Percentiles rank a stretch among this genome's conserved stretches.
phyloP scores from a whole-genome alignment of 345 rosid species.

The Lumnitzera racemosa region DNA sequence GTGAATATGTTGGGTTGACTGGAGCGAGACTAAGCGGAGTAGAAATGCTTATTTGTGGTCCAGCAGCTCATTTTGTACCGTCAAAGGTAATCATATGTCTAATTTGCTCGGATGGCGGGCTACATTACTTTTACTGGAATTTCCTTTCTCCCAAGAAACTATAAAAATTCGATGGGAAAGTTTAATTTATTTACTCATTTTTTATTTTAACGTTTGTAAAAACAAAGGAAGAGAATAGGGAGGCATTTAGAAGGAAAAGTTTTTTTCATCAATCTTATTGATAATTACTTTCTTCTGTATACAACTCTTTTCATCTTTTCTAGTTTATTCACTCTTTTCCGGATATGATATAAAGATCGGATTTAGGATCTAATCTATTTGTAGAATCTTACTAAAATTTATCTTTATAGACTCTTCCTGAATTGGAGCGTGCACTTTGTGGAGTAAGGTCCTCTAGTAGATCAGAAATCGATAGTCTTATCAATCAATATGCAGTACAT shows the following conservation, averaged over 20 bases:
- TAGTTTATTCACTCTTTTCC: no score
- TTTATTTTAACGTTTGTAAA: no score
- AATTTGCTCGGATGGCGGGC: no score
- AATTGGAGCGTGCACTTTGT: conserved; percentile 6
- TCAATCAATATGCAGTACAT: neutral
- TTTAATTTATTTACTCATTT: no score
- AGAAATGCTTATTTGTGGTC: conserved; percentile 23
- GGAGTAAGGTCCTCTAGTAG: neutral
- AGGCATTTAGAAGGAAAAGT: no score
- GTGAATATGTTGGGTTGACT: conserved; percentile 19
- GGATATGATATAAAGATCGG: no score
- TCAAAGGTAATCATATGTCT: conserved; percentile 10
- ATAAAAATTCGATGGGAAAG: no score
- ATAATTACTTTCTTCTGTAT: neutral
- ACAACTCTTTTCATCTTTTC: neutral
- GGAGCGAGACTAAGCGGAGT: conserved; percentile 19
- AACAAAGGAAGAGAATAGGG: no score
- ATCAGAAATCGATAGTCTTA: neutral
- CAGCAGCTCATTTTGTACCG: conserved; percentile 23
- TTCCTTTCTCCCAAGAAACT: no score
- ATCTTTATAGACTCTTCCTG: conserved; percentile 3
- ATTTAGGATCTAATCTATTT: no score
- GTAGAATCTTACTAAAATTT: no score
- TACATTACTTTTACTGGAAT: no score
- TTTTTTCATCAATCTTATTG: neutral